Conservation (phyloP, 2,329 filamentous ascomycete species). For the Mariannaea sp. region DNA sequence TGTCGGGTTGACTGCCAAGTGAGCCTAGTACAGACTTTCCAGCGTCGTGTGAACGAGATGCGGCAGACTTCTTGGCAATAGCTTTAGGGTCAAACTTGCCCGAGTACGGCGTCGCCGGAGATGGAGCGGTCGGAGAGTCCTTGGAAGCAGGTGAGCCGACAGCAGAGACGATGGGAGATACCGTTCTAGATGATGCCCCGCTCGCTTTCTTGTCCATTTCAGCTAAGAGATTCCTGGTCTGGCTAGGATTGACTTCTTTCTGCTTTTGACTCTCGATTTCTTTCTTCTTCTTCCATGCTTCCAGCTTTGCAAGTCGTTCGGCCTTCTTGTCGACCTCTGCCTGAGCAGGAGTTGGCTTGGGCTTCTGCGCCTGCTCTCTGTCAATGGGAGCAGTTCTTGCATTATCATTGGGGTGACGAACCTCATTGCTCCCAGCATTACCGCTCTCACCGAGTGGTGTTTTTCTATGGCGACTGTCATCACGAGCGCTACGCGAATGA, state of each 20-base stretch:
- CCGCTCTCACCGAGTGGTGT: constrained; percentile 55
- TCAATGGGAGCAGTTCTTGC: constrained; percentile 30
- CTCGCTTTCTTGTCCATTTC: constrained; percentile 75
- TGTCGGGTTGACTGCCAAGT: constrained; percentile 48
- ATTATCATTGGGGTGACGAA: constrained; percentile 46
- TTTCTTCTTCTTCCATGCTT: constrained; percentile 92
- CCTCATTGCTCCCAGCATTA: constrained; percentile 59
- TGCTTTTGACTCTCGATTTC: constrained; percentile 76
- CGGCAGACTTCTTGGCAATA: constrained; percentile 77
- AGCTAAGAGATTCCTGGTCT: constrained; percentile 69
- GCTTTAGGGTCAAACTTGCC: constrained; percentile 88
- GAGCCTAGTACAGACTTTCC: constrained; percentile 55
- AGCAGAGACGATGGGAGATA: constrained; percentile 57
- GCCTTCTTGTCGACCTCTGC: constrained; percentile 76
- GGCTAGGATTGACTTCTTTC: constrained; percentile 67
- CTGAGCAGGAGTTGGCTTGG: constrained; percentile 52
- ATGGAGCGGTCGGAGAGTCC: constrained; percentile 49
- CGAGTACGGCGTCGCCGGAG: constrained; percentile 65
- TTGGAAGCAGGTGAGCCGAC: constrained; percentile 55
- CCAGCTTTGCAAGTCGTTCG: constrained; percentile 78
- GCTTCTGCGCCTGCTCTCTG: constrained; percentile 56
- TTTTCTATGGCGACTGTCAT: constrained; percentile 62
- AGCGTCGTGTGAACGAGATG: constrained; percentile 59
- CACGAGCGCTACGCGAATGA: constrained; percentile 67
- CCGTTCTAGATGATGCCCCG: constrained; percentile 48